These are phyloP conservation scores for Scenedesmus sp. DNA, from an alignment of 163 green algal genomes.

Conservation along the genomic window DNA sequence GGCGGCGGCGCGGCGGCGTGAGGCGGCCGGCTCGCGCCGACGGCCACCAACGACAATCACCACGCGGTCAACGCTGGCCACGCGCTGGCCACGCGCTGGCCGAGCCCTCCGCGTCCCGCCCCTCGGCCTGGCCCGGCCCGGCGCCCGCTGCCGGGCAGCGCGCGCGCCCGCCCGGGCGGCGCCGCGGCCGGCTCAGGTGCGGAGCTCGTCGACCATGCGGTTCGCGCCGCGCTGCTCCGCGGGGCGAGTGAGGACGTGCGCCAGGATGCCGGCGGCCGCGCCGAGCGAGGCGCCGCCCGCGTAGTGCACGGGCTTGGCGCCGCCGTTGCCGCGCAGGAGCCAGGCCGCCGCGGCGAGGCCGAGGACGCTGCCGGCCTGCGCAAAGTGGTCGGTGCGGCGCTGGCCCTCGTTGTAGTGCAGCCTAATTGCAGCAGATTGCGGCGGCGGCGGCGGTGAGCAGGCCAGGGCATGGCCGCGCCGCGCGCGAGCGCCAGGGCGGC, in stretches of 20 bases:
- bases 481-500: neutral
- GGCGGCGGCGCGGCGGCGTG: too few relatives aligned
- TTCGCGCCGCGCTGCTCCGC: neutral
- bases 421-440: neutral
- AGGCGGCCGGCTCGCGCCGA: too few relatives aligned
- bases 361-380: slow-evolving; percentile 14
- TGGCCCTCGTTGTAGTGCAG: slow-evolving; percentile 40
- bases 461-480: neutral
- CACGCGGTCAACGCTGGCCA: too few relatives aligned
- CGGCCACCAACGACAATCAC: too few relatives aligned
- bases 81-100: too few relatives aligned
- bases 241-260: slow-evolving; percentile 40
- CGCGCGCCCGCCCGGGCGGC: too few relatives aligned
- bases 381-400: slow-evolving; percentile 24
- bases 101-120: too few relatives aligned
- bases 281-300: slow-evolving; percentile 17
- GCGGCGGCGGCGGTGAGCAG: neutral
- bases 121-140: too few relatives aligned
- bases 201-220: slow-evolving; percentile 39
- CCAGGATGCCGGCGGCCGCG: slow-evolving; percentile 27
- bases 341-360: slow-evolving; percentile 37
- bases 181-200: slow-evolving; percentile 28
- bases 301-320: slow-evolving; percentile 37
- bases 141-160: too few relatives aligned
- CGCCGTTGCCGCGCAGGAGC: neutral